phyloP scores from a whole-genome alignment of 768 basidiomycete species.

The Kwoniella bestiolae region DNA sequence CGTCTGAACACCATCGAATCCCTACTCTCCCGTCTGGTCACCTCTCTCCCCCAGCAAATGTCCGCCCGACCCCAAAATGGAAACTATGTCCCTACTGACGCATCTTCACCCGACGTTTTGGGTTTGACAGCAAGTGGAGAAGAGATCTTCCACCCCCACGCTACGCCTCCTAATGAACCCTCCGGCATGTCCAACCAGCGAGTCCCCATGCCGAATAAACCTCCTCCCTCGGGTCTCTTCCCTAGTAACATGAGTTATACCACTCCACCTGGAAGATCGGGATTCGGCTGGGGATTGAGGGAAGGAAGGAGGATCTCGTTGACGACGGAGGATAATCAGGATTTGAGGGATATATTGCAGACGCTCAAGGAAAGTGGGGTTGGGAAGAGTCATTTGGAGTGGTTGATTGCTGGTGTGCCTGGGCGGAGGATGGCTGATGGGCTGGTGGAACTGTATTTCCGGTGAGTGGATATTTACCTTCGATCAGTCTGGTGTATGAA shows the following conservation, averaged over 20 bases:
- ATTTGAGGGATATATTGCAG: conserved; percentile 50
- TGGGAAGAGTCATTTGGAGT: conserved; percentile 52
- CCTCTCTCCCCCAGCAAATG: conserved; percentile 26
- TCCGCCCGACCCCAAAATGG: not conserved
- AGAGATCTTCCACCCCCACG: conserved; percentile 50
- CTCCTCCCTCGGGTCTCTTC: conserved; percentile 48
- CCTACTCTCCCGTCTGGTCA: conserved; percentile 48
- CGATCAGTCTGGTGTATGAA: not conserved
- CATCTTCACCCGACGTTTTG: conserved; percentile 43
- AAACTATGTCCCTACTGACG: conserved; percentile 15
- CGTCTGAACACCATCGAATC: conserved; percentile 56
- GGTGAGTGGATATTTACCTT: not conserved
- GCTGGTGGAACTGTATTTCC: conserved; percentile 54
- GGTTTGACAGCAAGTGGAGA: conserved; percentile 49
- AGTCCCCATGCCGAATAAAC: conserved; percentile 38
- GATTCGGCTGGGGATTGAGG: conserved; percentile 48
- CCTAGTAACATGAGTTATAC: conserved; percentile 34
- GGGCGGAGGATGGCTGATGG: conserved; percentile 54
- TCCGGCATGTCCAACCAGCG: conserved; percentile 17
- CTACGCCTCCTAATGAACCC: conserved; percentile 23
- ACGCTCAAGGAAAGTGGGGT: conserved; percentile 58
- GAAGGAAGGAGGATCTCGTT: conserved; percentile 47
- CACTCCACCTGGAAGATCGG: conserved; percentile 36
- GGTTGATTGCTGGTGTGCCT: conserved; percentile 56
- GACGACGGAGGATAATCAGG: conserved; percentile 42